Conservation (phyloP, 306 rosid species). For the Ochetophila trinervis region DNA sequence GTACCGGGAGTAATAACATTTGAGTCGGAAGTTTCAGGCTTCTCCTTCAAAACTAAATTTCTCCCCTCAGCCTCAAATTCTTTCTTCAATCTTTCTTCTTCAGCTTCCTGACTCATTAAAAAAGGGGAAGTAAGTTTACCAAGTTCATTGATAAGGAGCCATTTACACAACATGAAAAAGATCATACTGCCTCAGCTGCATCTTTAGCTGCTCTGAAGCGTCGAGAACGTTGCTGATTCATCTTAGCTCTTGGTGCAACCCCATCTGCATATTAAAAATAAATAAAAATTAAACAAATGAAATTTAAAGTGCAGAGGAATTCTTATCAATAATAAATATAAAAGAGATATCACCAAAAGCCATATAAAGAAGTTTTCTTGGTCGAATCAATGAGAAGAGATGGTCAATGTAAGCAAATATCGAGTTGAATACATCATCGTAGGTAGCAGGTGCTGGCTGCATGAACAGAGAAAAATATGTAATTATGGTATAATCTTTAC, state of each 20-base stretch:
- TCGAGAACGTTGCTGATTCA: slow-evolving; percentile 97
- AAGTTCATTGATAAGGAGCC: slow-evolving; percentile 12
- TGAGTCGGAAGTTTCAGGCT: slow-evolving; percentile 76
- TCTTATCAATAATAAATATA: not conserved
- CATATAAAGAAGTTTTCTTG: slow-evolving; percentile 88
- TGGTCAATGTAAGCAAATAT: slow-evolving; percentile 88
- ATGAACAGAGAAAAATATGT: slow-evolving; percentile 17
- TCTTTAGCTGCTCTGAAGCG: slow-evolving; percentile 97
- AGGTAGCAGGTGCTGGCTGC: slow-evolving; percentile 89
- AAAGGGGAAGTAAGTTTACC: slow-evolving; percentile 22
- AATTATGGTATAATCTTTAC: not conserved
- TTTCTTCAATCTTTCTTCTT: slow-evolving; percentile 71
- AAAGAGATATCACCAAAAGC: slow-evolving; percentile 66
- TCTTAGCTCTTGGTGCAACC: slow-evolving; percentile 98
- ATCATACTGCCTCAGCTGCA: slow-evolving; percentile 88
- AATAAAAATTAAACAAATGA: not conserved
- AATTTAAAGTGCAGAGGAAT: not conserved
- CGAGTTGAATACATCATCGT: slow-evolving; percentile 72
- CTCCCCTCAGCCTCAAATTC: slow-evolving; percentile 67
- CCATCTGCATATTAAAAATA: slow-evolving; percentile 55
- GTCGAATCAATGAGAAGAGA: slow-evolving; percentile 84
- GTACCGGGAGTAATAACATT: slow-evolving; percentile 98
- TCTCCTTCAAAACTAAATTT: slow-evolving; percentile 51
- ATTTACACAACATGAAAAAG: slow-evolving; percentile 16
- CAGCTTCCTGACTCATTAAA: slow-evolving; percentile 72